These are phyloP conservation scores for Solanum rostratum DNA, from an alignment of 257 asterid genomes.

Conservation along the genomic window DNA sequence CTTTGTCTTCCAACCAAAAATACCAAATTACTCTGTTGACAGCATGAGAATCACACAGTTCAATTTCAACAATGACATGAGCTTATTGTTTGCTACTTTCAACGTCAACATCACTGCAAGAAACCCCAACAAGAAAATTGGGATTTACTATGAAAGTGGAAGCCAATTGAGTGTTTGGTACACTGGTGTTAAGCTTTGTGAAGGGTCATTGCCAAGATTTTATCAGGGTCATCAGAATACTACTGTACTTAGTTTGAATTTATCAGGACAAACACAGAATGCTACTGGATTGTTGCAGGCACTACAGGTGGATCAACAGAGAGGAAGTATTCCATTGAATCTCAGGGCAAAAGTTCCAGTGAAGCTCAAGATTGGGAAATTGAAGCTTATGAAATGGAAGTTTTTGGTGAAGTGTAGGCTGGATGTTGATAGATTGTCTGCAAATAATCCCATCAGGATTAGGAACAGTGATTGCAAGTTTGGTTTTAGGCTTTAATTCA, in stretches of 20 bases:
- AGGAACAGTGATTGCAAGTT: constrained; percentile 57
- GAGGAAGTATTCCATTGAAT: constrained; percentile 50
- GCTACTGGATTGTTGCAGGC: constrained; percentile 49
- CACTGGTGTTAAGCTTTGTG: constrained; percentile 44
- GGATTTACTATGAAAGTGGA: constrained; percentile 68
- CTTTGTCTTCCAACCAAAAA: constrained; percentile 63
- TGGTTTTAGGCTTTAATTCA: constrained; percentile 55
- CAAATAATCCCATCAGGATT: constrained; percentile 45
- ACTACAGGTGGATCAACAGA: constrained; percentile 51
- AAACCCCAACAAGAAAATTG: constrained; percentile 80
- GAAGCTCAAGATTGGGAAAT: constrained; percentile 57
- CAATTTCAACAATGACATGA: constrained; percentile 37
- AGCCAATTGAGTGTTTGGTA: constrained; percentile 66
- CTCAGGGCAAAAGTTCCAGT: constrained; percentile 68
- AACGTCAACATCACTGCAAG: constrained; percentile 61
- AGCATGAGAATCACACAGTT: constrained; percentile 55
- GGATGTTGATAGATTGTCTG: constrained; percentile 42
- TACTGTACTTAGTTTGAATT: constrained; percentile 36
- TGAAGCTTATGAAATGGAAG: constrained; percentile 83
- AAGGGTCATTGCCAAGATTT: constrained; percentile 74
- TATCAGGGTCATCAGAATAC: constrained; percentile 95
- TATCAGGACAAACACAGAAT: constrained; percentile 60
- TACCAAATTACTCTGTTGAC: constrained; percentile 68
- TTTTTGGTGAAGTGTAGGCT: constrained; percentile 75
- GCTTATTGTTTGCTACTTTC: constrained; percentile 47